A percentile compares a stretch with the other conserved stretches of the same genome.
Conservation (phyloP, 768 basidiomycete species). For the Boletus sensibilis region DNA sequence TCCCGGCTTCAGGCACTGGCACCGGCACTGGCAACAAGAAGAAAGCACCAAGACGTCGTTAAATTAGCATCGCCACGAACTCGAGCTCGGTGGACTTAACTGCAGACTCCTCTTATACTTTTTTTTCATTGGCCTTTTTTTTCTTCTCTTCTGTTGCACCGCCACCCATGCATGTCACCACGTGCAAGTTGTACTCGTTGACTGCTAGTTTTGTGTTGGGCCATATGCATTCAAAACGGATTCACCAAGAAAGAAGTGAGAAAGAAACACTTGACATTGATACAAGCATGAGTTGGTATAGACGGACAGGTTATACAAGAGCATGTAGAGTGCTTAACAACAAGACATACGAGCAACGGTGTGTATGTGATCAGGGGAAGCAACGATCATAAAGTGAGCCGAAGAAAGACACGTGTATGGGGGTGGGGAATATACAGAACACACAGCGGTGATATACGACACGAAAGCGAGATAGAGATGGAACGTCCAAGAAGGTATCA, state of each 20-base stretch:
- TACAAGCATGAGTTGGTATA: conserved; percentile 19
- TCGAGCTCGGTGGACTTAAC: neutral
- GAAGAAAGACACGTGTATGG: neutral
- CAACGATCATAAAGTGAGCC: neutral
- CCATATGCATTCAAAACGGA: neutral
- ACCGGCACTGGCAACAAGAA: conserved; percentile 16
- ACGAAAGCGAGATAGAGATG: conserved; percentile 11
- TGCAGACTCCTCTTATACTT: neutral
- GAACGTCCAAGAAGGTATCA: conserved; percentile 26
- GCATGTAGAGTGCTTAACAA: conserved; percentile 2
- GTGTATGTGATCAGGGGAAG: neutral
- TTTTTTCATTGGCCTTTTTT: neutral
- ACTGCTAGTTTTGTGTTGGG: neutral
- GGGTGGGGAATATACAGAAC: conserved; percentile 13
- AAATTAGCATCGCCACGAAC: neutral
- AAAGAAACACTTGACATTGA: conserved; percentile 15
- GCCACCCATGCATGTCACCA: neutral
- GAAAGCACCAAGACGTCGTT: conserved; percentile 28
- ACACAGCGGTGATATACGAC: conserved; percentile 17
- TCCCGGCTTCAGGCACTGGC: neutral
- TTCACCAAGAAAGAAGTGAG: neutral
- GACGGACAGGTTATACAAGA: conserved; percentile 18
- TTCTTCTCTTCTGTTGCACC: neutral
- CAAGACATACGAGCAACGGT: neutral
- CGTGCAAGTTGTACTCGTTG: neutral